Base-by-base conservation (phyloP, 306 rosid genomes). In the Ammopiptanthus mongolicus region DNA sequence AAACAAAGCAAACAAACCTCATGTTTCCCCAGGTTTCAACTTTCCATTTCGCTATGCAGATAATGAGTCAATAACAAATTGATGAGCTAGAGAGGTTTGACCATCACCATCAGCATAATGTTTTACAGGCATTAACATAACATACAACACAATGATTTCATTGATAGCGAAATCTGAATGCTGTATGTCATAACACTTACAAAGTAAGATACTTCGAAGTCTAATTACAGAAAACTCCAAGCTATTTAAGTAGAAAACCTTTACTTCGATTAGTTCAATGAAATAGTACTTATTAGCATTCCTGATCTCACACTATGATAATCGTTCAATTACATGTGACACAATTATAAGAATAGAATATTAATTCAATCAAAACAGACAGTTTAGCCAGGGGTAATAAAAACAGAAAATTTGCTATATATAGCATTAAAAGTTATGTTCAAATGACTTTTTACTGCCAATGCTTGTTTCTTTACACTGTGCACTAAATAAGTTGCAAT, bases 381-480 rank as follows among this genome's bases (percentile, higher is more conserved):
- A 28, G 59, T n/a, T 25, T 33, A 48, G 15, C 22, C 6, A 13
- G 2, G 17, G 9, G 37, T 34, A 51, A 29, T 29, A 52, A 18
- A 25, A 5, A 21, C 23, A 66, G n/a, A 37, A 19, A 64, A 5
- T 22, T 64, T 39, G 70, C 52, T 17, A 48, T 6, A 15, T 17
- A 48, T 6, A 15, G 46, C 8, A 29, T 8, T 12, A 67, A 39
- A 37, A 41, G 42, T 18, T 28, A 46, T 4, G 7, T 46, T 4
- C 14, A 55, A 21, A 55, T 10, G 8, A 3, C 6, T 14, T 46
- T 47, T 23, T 19, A 74, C 36, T 17, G 17, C 39, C 65, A 22
- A 56, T 62, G 71, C 59, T 62, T 13, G 56, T 60, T 51, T 53
- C 59, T 57, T 67, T 74, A 69, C 52, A 14, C 23, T 59, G 58